Evolutionary conservation across 257 asterid species (phyloP), one percentile per base, ranked within the genome.

Genomic region (Cruciata laevipes): DNA sequence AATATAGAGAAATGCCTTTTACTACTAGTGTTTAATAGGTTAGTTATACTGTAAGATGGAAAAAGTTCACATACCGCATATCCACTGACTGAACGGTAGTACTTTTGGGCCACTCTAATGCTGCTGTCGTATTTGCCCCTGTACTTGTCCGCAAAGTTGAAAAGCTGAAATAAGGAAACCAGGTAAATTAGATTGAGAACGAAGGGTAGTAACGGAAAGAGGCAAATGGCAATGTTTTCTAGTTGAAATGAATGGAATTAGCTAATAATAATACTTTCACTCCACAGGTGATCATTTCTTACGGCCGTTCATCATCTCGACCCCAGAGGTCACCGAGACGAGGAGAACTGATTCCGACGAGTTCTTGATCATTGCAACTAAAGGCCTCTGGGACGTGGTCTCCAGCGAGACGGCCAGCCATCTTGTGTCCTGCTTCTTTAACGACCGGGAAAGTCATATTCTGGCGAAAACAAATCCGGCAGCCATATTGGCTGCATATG

Each of bases 1-100:
- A 47, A 47, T 16, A 47, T 47, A 47, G n/a, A n/a, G 55, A 17
- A 3, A 33, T 4, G 38, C 38, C 38, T 33, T 33, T 3, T 33
- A 7, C n/a, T n/a, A n/a, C 38, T 33, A 33, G 38, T 33, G 38
- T 33, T 33, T 33, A 38, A 7, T 38, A 38, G 47, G 47, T 38
- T 38, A 1, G 44, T 40, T 38, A n/a, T n/a, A n/a, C n/a, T n/a
- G n/a, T n/a, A 37, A 17, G 30, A 31, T 27, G 73, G 18, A 1
- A 27, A 27, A 40, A 56, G 69, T 74, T 75, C 81, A 82, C 97
- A 4, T 84, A 93, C 99, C 14, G 87, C 97, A 51, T 93, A 93
- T 47, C 99, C 99, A 76, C 99, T 93, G 23, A 94, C 96, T 7
- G 99, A 94, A 52, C 92, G 85, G 85, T 94, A 94, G 82, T 90